Conservation (phyloP, 2,329 filamentous ascomycete species). For the Fusarium penzigii region DNA sequence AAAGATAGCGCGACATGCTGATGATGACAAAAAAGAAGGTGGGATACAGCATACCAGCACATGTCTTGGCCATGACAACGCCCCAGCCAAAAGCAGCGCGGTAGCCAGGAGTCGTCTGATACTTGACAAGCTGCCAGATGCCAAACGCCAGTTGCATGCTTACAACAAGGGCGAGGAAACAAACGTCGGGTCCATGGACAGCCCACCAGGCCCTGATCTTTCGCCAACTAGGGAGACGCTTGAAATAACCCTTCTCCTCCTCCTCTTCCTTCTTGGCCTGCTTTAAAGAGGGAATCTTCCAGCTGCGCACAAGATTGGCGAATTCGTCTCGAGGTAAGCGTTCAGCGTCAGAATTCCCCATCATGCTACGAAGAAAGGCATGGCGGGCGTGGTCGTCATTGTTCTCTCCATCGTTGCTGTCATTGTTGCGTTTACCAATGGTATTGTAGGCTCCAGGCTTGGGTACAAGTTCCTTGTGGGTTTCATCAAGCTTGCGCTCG, state of each 20-base stretch:
- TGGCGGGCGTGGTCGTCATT: conserved; percentile 46
- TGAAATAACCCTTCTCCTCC: conserved; percentile 48
- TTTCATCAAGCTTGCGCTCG: conserved; percentile 53
- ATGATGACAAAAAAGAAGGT: conserved; percentile 60
- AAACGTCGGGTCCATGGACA: conserved; percentile 53
- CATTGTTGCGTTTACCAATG: conserved; percentile 36
- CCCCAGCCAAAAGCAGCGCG: conserved; percentile 57
- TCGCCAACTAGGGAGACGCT: conserved; percentile 45
- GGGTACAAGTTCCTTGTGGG: conserved; percentile 52
- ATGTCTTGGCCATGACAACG: conserved; percentile 55
- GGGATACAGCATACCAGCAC: conserved; percentile 56
- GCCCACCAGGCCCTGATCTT: conserved; percentile 54
- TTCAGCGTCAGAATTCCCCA: conserved; percentile 41
- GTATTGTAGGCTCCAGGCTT: conserved; percentile 47
- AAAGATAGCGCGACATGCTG: conserved; percentile 59
- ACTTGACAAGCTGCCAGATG: conserved; percentile 57
- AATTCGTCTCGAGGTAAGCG: conserved; percentile 50
- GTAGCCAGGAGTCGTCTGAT: conserved; percentile 45
- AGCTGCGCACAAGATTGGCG: conserved; percentile 41
- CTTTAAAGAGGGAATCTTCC: conserved; percentile 50
- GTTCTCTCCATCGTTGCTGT: conserved; percentile 32
- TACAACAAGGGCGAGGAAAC: conserved; percentile 51
- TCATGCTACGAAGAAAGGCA: conserved; percentile 51
- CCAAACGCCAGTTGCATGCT: conserved; percentile 51
- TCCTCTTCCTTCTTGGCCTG: conserved; percentile 49